These are phyloP conservation scores for Microcera coccophila DNA, from an alignment of 2,329 filamentous ascomycete species.

Conservation along the genomic window DNA sequence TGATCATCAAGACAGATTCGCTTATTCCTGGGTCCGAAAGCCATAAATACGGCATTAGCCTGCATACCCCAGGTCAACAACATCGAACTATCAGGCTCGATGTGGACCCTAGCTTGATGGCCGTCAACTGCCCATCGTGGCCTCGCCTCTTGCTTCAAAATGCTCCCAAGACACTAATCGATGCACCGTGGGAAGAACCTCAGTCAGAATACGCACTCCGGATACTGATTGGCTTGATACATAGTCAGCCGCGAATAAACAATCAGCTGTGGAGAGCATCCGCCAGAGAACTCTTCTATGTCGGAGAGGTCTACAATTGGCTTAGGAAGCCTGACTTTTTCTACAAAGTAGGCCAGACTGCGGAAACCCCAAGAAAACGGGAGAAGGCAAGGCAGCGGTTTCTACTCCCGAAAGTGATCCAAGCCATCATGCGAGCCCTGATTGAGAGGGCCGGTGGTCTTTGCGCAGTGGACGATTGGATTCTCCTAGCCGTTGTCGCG, in stretches of 20 bases:
- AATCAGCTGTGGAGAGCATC: not conserved
- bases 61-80: no score
- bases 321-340: slow-evolving; percentile 5
- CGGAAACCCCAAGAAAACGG: no score
- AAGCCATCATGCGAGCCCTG: slow-evolving; percentile 1
- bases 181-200: not conserved
- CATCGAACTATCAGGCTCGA: no score
- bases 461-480: slow-evolving; percentile 10
- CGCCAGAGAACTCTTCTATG: slow-evolving; percentile 13
- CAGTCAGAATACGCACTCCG: slow-evolving; percentile 6
- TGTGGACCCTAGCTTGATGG: no score
- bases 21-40: no score
- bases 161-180: not conserved
- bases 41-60: no score
- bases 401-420: slow-evolving; percentile 1
- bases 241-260: slow-evolving; percentile 1
- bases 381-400: no score
- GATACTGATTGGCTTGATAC: slow-evolving; percentile 6
- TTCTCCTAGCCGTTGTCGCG: slow-evolving; percentile 14
- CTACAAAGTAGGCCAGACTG: no score
- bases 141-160: not conserved
- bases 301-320: slow-evolving; percentile 9
- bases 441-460: slow-evolving; percentile 1
- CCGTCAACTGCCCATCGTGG: not conserved
- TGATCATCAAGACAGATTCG: no score